Base-by-base conservation (phyloP, 1,284 basidiomycete genomes). In the Trichosporon ovoides region DNA sequence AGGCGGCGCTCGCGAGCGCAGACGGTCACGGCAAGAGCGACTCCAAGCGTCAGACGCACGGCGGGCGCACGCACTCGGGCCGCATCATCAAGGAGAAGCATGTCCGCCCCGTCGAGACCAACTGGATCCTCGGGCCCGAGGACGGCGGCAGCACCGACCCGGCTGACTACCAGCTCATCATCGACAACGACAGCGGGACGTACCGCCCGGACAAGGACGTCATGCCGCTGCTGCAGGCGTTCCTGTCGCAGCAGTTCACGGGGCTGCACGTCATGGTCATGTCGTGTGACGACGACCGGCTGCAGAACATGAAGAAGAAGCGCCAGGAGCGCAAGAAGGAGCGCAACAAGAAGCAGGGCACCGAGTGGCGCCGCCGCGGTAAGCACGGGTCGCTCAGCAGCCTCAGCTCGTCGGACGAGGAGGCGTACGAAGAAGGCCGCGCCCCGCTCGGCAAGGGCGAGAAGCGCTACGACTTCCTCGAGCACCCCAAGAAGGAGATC, bases 201-300 rank as follows among this genome's bases (percentile, higher is more conserved):
- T 82, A 82, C 67, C 75, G 80, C n/a, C 81, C 81, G 2, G 68
- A 75, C 52, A 73, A 69, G 36, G 71, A 78, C 24, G 70, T 80
- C 20, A 68, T 81, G 12, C 79, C 80, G 7, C 57, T 73, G 1
- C 66, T 82, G 24, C 67, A 75, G 40, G 63, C 69, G 43, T 81
- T 72, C 35, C 70, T 82, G 33, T 61, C 86, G 74, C 80, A 81
- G 65, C 89, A 90, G 70, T 88, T 90, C 68, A 79, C 82, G 14
- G 85, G 84, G 3, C 80, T 89, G 57, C 75, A 69, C 37, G 79
- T 90, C 31, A 69, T 81, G 54, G 83, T 83, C 28, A 77, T 83
- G 68, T 80, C 83, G 60, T 80, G 81, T 53, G 81, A 82, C 58
- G 86, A 89, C 65, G 80, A 84, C 34, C 80, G 77, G 37, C 61